Evolutionary conservation across 2,329 filamentous ascomycete species (phyloP), one percentile per base, ranked within the genome.

Genomic region (Alternaria infectoria): DNA sequence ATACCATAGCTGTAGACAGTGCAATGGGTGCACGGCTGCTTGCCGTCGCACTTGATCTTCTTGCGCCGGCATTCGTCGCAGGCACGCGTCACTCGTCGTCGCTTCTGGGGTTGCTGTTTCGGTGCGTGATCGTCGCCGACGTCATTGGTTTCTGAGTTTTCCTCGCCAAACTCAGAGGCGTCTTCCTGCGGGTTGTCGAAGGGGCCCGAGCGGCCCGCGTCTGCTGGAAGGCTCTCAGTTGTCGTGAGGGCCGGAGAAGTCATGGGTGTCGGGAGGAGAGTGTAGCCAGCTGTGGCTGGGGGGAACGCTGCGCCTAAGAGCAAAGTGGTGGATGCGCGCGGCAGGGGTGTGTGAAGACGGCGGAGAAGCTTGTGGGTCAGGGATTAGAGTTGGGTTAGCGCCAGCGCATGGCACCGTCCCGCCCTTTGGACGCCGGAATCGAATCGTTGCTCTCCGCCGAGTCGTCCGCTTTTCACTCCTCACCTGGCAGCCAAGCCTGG

Each of bases 1-100:
- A 51, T 70, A 97, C 96, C 95, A 84, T 99, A 99, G 79, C 93
- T 97, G 81, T 99, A 99, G 54, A 98, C 93, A 11, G 94, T 97
- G 80, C 96, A 99, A 81, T 98, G 96, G 0, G 94, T 97, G 70
- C 85, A 86, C 8, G 85, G 84, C 74, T 86, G 83, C 72, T 83
- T 85, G 64, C 84, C 84, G 67, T 86, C 84, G 72, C 85, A 86
- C 71, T 86, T 86, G 70, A 86, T 86, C 74, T 86, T 86, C 75
- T 86, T 86, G 44, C 77, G 75, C 47, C 76, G 72, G 68, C 79
- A 80, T 63, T 81, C 77, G 57, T 77, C 74, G 70, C 81, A 83
- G 47, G 82, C 82, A 57, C 81, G 74, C 28, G 81, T 83, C 54
- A 83, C 81, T 64, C 81, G 72, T 9, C 80, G 75, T 61, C 80